phyloP scores from a whole-genome alignment of 148 eudicot species.

The Rhododendron williamsianum region DNA sequence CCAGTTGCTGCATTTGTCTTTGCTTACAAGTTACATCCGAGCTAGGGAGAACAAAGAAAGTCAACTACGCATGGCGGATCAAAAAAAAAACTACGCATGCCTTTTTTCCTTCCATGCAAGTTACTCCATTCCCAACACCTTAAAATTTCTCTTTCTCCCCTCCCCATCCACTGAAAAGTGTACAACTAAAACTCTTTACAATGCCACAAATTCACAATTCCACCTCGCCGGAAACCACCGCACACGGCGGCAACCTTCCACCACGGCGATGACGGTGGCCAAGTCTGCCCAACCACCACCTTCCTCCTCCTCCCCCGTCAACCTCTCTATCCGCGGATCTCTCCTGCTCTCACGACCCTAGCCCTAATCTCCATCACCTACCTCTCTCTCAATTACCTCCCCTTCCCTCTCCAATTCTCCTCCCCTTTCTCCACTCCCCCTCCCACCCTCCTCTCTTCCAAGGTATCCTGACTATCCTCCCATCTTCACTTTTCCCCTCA shows the following conservation, averaged over 20 bases:
- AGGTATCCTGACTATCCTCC: conserved; percentile 12
- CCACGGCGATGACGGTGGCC: conserved; percentile 14
- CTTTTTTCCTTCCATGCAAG: too few relatives aligned
- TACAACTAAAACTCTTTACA: too few relatives aligned
- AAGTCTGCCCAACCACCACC: conserved; percentile 30
- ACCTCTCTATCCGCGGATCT: conserved; percentile 49
- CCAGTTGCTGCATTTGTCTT: too few relatives aligned
- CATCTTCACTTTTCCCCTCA: neutral
- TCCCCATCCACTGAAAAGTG: too few relatives aligned
- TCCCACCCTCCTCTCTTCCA: conserved; percentile 7
- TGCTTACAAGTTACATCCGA: too few relatives aligned
- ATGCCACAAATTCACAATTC: neutral
- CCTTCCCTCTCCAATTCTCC: conserved; percentile 24
- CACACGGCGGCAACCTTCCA: neutral
- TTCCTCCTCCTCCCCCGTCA: conserved; percentile 24
- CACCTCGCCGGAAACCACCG: neutral
- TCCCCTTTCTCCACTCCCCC: conserved; percentile 8
- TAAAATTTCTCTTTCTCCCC: too few relatives aligned
- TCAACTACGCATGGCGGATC: too few relatives aligned
- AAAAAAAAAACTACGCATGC: too few relatives aligned
- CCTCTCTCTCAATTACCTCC: conserved; percentile 60
- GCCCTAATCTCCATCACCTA: conserved; percentile 61
- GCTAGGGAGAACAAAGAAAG: too few relatives aligned
- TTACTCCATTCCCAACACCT: too few relatives aligned
- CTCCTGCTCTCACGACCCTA: conserved; percentile 57